Evolutionary conservation across 192 early-diverging fungal genomes (phyloP).

Genomic region (Cetraspora pellucida): DNA sequence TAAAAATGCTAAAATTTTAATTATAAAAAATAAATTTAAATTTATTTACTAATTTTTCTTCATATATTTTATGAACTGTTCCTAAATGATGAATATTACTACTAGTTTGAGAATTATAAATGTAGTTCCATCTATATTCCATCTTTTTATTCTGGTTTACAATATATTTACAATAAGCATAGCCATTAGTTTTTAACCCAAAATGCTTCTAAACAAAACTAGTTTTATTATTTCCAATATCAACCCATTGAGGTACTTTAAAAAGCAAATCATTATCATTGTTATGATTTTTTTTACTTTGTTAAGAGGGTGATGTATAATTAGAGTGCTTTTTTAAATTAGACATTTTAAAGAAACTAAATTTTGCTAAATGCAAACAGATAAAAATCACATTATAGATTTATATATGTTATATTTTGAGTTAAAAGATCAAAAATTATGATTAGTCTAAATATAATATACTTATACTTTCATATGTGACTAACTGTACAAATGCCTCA

Average conservation of each 20-base stretch:
- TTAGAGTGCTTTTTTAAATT: no score
- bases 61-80: not conserved
- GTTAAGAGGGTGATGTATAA: no score
- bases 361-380: no score
- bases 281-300: no score
- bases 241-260: not conserved
- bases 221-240: not conserved
- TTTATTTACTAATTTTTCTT: not conserved
- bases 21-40: not conserved
- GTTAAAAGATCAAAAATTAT: no score
- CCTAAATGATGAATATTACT: not conserved
- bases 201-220: not conserved
- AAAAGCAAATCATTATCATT: not conserved
- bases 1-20: no score
- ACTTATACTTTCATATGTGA: no score
- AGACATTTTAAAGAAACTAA: no score
- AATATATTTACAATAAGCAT: not conserved
- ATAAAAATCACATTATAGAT: no score
- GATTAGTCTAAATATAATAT: no score
- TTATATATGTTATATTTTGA: no score
- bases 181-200: not conserved
- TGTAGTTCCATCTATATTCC: not conserved
- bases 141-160: not conserved
- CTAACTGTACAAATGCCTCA: no score
- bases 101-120: not conserved